Evolutionary conservation across 2,329 filamentous ascomycete species (phyloP).

Genomic region (Pyrenochaeta sp.): DNA sequence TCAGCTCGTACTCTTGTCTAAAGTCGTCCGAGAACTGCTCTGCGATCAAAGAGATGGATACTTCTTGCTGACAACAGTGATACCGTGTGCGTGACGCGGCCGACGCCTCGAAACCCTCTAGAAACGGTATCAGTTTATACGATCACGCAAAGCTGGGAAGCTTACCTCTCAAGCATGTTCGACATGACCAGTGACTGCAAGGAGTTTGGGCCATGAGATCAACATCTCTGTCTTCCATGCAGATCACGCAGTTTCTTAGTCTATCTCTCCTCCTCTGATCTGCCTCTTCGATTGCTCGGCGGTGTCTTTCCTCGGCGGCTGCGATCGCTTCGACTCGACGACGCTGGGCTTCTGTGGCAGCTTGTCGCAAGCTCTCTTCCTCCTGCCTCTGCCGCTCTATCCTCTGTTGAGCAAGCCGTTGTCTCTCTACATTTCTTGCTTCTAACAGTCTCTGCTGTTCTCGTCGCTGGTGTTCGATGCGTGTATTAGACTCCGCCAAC

Average conservation of each 20-base stretch:
- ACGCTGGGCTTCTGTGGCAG: background rate
- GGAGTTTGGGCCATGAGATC: background rate
- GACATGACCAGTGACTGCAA: slow-evolving; percentile 4
- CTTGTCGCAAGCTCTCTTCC: background rate
- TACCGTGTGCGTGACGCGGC: background rate
- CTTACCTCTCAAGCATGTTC: slow-evolving; percentile 1
- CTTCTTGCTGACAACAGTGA: slow-evolving; percentile 7
- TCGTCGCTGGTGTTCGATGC: background rate
- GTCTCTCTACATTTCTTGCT: background rate
- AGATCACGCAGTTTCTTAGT: slow-evolving; percentile 5
- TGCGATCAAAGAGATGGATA: slow-evolving; percentile 2
- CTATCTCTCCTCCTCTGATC: slow-evolving; percentile 7
- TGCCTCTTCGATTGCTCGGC: slow-evolving; percentile 4
- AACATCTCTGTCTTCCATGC: slow-evolving; percentile 8
- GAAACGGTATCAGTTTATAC: background rate
- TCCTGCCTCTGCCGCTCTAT: slow-evolving; percentile 4
- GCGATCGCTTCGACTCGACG: background rate
- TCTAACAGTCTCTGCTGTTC: slow-evolving; percentile 2
- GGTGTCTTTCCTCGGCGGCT: slow-evolving; percentile 4
- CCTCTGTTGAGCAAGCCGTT: slow-evolving; percentile 1
- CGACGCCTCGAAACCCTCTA: slow-evolving; percentile 1
- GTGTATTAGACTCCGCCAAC: background rate
- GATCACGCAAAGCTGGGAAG: background rate
- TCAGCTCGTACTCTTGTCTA: slow-evolving; percentile 1
- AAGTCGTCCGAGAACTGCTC: slow-evolving; percentile 3